These are phyloP conservation scores for Alternaria incomplexa DNA, from an alignment of 2,329 filamentous ascomycete species.

Conservation along the genomic window DNA sequence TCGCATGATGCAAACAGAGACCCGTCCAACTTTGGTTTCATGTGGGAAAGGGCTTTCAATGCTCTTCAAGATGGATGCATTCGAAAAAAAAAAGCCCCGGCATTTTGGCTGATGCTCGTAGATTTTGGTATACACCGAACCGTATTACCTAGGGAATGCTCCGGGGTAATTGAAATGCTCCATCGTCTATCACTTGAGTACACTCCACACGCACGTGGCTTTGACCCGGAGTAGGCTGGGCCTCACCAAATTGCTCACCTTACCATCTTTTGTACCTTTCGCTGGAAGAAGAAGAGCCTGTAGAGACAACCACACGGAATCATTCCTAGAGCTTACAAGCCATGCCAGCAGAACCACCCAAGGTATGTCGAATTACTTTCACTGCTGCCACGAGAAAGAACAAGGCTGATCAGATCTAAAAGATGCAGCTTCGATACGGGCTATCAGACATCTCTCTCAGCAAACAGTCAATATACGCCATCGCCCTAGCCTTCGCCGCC, in stretches of 20 bases:
- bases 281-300: neutral
- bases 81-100: too few species aligned
- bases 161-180: neutral
- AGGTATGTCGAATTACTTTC: neutral
- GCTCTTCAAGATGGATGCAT: neutral
- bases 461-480: neutral
- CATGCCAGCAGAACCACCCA: neutral
- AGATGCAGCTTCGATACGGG: neutral
- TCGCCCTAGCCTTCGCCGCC: neutral
- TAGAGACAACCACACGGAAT: fast-evolving
- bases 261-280: neutral
- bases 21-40: neutral
- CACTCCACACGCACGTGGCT: neutral
- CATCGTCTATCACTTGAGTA: neutral
- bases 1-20: neutral
- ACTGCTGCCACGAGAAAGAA: neutral
- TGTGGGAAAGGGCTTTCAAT: neutral
- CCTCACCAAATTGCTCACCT: neutral
- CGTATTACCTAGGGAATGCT: neutral
- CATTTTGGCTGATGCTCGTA: neutral
- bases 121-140: neutral
- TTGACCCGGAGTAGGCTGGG: neutral
- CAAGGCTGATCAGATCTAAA: neutral
- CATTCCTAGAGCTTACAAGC: neutral
- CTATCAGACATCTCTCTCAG: neutral